Percentiles rank a stretch among this genome's conserved stretches.
Conservation (phyloP, 2,329 filamentous ascomycete genomes). For the Ophiostoma pallidulum region DNA sequence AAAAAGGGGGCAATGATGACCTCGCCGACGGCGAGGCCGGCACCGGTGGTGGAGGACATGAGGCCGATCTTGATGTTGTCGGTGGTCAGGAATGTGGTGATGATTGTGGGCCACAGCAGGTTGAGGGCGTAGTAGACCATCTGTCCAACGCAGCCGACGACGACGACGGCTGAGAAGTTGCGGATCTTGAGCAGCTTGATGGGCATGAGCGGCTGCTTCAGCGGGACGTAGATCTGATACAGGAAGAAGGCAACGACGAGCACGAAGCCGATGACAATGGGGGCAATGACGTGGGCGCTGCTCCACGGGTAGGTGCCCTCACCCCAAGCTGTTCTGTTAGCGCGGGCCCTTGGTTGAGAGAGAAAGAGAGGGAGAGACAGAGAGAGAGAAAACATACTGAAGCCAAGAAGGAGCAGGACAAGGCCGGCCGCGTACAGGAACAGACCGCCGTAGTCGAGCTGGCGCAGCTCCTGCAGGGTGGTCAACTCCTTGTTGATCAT, state of each 20-base stretch:
- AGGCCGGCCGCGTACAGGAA: conserved; percentile 32
- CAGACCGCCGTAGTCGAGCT: conserved; percentile 36
- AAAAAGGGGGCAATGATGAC: conserved; percentile 5
- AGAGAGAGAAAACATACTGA: conserved; percentile 18
- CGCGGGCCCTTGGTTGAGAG: no score
- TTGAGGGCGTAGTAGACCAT: conserved; percentile 12
- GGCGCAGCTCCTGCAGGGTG: conserved; percentile 27
- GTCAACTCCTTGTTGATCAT: conserved; percentile 29
- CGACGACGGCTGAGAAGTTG: conserved; percentile 1
- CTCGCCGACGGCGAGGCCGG: conserved; percentile 6
- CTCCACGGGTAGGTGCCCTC: conserved; percentile 31
- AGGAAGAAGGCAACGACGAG: conserved; percentile 8
- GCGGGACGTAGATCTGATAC: conserved; percentile 7
- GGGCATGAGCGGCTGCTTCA: conserved; percentile 7
- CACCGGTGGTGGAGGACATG: conserved; percentile 10
- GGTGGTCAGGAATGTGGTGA: conserved; percentile 8
- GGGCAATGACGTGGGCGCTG: conserved; percentile 26
- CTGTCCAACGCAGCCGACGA: conserved; percentile 7
- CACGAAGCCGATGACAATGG: conserved; percentile 27
- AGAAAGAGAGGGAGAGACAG: no score
- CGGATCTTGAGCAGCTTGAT: conserved; percentile 9
- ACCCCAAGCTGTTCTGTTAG: conserved; percentile 24
- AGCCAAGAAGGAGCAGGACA: conserved; percentile 31
- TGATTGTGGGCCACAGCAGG: conserved; percentile 9
- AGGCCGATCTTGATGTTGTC: conserved; percentile 10